Conservation (phyloP, 225 moss, liverwort and hornwort genomes). For the Thuidium tamariscinum region DNA sequence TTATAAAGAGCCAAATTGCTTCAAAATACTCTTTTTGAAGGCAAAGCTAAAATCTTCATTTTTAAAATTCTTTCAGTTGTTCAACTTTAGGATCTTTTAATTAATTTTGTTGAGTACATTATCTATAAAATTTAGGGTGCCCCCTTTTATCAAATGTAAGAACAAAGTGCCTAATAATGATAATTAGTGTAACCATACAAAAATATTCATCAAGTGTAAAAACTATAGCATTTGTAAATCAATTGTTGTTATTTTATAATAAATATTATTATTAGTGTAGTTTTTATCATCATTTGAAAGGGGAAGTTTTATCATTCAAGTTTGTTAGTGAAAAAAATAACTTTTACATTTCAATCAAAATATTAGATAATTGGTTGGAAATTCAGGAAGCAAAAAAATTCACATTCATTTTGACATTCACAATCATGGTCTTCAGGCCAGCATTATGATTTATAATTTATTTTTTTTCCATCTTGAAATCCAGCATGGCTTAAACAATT, state of each 20-base stretch:
- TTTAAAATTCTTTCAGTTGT: too few species aligned
- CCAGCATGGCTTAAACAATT: neutral
- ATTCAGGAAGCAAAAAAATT: neutral
- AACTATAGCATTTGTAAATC: neutral
- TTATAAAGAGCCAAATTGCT: neutral
- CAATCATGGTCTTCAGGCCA: neutral
- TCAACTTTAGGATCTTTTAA: rapidly evolving
- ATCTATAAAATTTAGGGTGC: rapidly evolving
- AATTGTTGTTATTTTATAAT: neutral
- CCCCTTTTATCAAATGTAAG: rapidly evolving
- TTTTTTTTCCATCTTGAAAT: neutral
- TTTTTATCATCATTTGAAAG: too few species aligned
- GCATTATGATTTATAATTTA: neutral
- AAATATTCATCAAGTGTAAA: neutral
- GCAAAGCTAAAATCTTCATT: neutral
- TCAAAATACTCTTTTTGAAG: neutral
- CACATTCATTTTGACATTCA: neutral
- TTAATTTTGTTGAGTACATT: neutral
- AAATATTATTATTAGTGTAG: neutral
- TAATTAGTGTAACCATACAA: neutral
- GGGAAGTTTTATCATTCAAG: neutral
- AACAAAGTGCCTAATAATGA: neutral
- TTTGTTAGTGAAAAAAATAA: neutral
- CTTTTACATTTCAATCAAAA: neutral
- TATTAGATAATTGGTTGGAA: too few species aligned